These are phyloP conservation scores for Excoecaria cochinchinensis DNA, from an alignment of 345 rosid species.

Conservation along the genomic window DNA sequence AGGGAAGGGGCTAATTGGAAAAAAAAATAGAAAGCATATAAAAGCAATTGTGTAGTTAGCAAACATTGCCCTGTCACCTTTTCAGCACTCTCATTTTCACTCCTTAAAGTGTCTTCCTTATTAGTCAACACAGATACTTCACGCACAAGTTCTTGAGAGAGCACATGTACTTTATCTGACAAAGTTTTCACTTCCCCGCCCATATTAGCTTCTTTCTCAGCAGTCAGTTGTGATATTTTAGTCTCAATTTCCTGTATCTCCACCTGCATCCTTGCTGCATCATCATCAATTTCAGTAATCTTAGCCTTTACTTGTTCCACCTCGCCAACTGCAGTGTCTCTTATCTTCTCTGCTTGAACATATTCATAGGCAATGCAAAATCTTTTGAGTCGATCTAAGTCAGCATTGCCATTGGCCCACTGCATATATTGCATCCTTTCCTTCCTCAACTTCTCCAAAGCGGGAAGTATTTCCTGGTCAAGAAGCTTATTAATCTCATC, in stretches of 20 bases:
- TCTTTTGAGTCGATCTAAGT: slow-evolving; percentile 67
- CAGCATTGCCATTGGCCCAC: slow-evolving; percentile 89
- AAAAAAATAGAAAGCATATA: slow-evolving; percentile 13
- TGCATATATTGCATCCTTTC: slow-evolving; percentile 91
- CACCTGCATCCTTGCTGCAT: slow-evolving; percentile 37
- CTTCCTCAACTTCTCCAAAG: slow-evolving; percentile 87
- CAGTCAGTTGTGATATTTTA: slow-evolving; percentile 53
- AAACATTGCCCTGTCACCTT: slow-evolving; percentile 45
- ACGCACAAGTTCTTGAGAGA: slow-evolving; percentile 67
- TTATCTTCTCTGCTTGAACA: slow-evolving; percentile 61
- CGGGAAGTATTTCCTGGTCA: slow-evolving; percentile 85
- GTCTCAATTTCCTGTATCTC: slow-evolving; percentile 68
- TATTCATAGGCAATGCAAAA: slow-evolving; percentile 72
- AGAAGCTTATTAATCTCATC: slow-evolving; percentile 94
- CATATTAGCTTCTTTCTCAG: slow-evolving; percentile 86
- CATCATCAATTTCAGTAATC: slow-evolving; percentile 53
- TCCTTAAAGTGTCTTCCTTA: slow-evolving; percentile 69
- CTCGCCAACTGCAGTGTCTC: slow-evolving; percentile 51
- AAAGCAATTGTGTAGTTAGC: slow-evolving; percentile 14
- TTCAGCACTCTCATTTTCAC: slow-evolving; percentile 70
- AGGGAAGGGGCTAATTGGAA: background rate
- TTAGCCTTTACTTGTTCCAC: slow-evolving; percentile 52
- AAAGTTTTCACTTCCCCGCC: slow-evolving; percentile 77
- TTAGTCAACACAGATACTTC: slow-evolving; percentile 70
- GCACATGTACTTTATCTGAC: slow-evolving; percentile 71